These are phyloP conservation scores for Lentinula sp. DNA, from an alignment of 768 basidiomycete genomes.

Conservation along the genomic window DNA sequence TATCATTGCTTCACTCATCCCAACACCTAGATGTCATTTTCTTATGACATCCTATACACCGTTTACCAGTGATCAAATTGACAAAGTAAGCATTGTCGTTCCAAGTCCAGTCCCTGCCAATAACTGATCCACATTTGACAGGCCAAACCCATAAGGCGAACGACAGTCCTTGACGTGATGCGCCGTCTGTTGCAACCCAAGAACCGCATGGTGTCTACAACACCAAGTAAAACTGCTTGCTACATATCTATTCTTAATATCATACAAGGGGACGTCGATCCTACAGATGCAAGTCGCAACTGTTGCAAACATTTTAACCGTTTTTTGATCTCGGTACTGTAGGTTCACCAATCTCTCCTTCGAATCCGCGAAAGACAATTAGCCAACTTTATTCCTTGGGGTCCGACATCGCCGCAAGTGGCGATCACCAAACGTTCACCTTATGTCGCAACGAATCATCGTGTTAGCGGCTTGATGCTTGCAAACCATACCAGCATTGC, in stretches of 20 bases:
- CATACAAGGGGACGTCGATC: conserved; percentile 98
- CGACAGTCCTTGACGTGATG: conserved; percentile 98
- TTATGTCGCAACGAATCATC: conserved; percentile 82
- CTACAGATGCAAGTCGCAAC: conserved; percentile 75
- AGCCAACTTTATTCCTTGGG: conserved; percentile 99
- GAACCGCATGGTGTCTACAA: conserved; percentile 96
- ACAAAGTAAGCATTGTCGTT: conserved; percentile 58
- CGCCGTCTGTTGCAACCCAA: conserved; percentile 94
- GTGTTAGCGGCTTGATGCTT: conserved; percentile 97
- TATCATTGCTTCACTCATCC: conserved; percentile 93
- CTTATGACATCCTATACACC: conserved; percentile 99
- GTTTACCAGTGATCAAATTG: conserved; percentile 94
- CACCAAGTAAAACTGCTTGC: conserved; percentile 86
- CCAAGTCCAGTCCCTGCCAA: background rate
- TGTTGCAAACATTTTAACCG: background rate
- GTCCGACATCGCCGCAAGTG: conserved; percentile 96
- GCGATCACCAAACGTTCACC: conserved; percentile 89
- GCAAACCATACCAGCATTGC: conserved; percentile 99
- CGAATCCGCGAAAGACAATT: conserved; percentile 95
- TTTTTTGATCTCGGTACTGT: background rate
- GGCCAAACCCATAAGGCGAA: conserved; percentile 94
- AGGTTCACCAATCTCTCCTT: conserved; percentile 97
- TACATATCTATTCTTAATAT: conserved; percentile 98
- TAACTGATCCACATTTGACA: conserved; percentile 20
- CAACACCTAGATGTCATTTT: conserved; percentile 96